Conservation (phyloP, 352 stramenopile genomes). For the Thalassiosira livingstoniorum region DNA sequence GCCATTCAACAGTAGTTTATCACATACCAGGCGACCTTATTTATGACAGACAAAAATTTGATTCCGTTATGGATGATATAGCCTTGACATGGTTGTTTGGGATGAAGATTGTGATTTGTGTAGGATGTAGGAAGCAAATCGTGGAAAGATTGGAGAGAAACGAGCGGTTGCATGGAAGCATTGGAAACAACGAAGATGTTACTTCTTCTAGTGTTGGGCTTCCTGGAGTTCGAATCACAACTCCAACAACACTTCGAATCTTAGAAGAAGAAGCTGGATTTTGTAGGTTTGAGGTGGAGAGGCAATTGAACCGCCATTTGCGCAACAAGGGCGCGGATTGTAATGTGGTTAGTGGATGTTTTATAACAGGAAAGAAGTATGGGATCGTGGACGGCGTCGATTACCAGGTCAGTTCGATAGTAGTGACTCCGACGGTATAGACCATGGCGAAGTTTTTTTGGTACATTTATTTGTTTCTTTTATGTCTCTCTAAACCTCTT, state of each 20-base stretch:
- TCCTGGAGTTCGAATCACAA: slow-evolving; percentile 58
- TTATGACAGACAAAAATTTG: slow-evolving; percentile 46
- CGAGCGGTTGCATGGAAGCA: no score
- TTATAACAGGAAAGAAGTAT: slow-evolving; percentile 89
- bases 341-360: slow-evolving; percentile 95
- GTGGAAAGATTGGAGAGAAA: slow-evolving; percentile 83
- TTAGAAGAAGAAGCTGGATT: slow-evolving; percentile 92
- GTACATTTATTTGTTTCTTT: background rate
- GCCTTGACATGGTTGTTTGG: slow-evolving; percentile 93
- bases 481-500: background rate
- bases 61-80: slow-evolving; percentile 93
- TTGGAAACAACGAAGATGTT: background rate
- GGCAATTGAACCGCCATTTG: slow-evolving; percentile 78
- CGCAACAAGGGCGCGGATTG: slow-evolving; percentile 68
- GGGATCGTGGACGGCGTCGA: slow-evolving; percentile 67
- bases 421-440: background rate
- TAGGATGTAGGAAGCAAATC: slow-evolving; percentile 91
- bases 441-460: no score
- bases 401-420: slow-evolving; percentile 56
- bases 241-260: slow-evolving; percentile 87
- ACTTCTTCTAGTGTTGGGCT: slow-evolving; percentile 10
- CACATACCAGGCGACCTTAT: slow-evolving; percentile 93
- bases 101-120: slow-evolving; percentile 94
- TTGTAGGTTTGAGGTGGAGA: slow-evolving; percentile 86
- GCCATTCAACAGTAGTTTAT: slow-evolving; percentile 93